Base-by-base conservation (phyloP, 345 rosid species). In the Aquilaria yunnanensis region DNA sequence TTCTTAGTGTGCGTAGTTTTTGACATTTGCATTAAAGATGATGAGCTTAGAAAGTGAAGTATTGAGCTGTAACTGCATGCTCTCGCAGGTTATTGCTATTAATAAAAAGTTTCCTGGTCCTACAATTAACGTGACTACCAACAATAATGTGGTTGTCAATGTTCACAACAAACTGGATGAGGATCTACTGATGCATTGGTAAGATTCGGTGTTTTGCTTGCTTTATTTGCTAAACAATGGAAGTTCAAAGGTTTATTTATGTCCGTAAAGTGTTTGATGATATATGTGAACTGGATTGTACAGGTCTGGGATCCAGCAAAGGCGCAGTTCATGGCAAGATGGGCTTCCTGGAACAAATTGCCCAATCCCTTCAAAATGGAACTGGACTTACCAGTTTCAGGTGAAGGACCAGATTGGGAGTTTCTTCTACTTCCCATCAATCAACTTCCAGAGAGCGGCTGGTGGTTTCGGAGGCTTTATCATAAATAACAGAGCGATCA, bases 381-480 rank as follows among this genome's bases (percentile, higher is more conserved):
- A 95, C 79, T 95, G 96, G 97, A 95, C 97, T 71, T 95, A 95
- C 76, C 86, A 95, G 81, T 95, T 95, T 72, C 99, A 95, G 73
- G 99, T 95, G 10, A 95, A 95, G 73, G 99, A 95, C 68, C 99
- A 95, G 69, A 68, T 95, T 69, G 99, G 99, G 60, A 95, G 99
- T 74, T 91, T 87, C 96, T 91, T 82, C 72, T 95, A 95, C 82
- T 95, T 95, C 80, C 99, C 99, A 53, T 84, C 99, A 59, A 88
- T 84, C n/a, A 66, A 95, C 78, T 85, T 91, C 82, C 99, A 95
- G 70, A 87, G 83, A 80, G 96, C 99, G 14, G 68, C 96, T 9
- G 96, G 99, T 70, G 99, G 99, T 54, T 95, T 74, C 62, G 99
- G 99, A 2, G 72, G 96, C 61, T 82, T 95, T 65, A 60, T 95